Percentiles rank a stretch among this genome's conserved stretches.
Conservation (phyloP, 192 early-diverging fungal species). For the Hyaloraphidium curvatum region DNA sequence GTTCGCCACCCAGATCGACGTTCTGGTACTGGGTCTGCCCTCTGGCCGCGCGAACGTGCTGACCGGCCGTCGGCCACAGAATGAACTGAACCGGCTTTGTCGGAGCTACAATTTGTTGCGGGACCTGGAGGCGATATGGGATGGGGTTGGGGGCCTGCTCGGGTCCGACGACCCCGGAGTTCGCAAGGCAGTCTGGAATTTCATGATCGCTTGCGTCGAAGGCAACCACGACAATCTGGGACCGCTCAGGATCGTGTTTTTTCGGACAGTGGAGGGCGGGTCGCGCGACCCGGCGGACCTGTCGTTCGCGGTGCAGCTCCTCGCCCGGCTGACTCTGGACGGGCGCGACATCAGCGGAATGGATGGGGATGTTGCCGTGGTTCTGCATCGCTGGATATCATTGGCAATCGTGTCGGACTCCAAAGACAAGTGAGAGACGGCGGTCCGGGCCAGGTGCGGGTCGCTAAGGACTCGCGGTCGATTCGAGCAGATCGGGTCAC, state of each 20-base stretch:
- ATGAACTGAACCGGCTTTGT: too few species aligned
- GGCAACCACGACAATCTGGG: slow-evolving; percentile 34
- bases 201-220: slow-evolving; percentile 35
- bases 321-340: slow-evolving; percentile 26
- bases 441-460: slow-evolving; percentile 18
- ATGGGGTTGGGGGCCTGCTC: neutral
- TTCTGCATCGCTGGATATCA: neutral
- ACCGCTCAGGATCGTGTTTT: slow-evolving; percentile 30
- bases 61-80: too few species aligned
- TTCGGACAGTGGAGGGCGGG: slow-evolving; percentile 25
- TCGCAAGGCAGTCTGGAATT: slow-evolving; percentile 7
- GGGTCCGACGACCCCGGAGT: neutral
- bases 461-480: neutral
- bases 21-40: too few species aligned
- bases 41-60: too few species aligned
- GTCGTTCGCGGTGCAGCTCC: slow-evolving; percentile 22
- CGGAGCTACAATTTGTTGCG: neutral
- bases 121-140: neutral
- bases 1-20: too few species aligned
- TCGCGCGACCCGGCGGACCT: slow-evolving; percentile 27
- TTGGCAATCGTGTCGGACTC: too few species aligned
- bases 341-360: slow-evolving; percentile 35
- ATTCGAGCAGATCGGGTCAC: neutral
- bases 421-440: slow-evolving; percentile 27
- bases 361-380: slow-evolving; percentile 26